Base-by-base conservation (phyloP, 495 filamentous ascomycete genomes). In the Aspergillus bridgeri region DNA sequence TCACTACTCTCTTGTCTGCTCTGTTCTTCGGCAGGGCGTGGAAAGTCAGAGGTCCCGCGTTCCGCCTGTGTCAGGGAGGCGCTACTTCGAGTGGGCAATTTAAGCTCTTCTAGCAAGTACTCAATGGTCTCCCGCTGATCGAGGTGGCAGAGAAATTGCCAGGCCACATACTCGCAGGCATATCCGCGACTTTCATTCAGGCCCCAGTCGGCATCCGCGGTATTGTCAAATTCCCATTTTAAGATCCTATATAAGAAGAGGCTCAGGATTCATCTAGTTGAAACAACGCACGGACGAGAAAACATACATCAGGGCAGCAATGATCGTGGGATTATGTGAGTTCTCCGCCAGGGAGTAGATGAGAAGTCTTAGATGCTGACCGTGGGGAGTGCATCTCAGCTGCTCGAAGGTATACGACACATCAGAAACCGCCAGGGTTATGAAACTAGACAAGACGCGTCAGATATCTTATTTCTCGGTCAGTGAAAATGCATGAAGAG, bases 141-240 rank as follows among this genome's bases (percentile, higher is more conserved):
- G 21, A 96, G 72, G 65, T 86, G 86, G 33, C 85, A 86, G 45
- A 96, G 77, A 60, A 94, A 92, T 47, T 92, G 83, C 88, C 92
- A 96, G 24, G 93, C 93, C 18, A 95, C 88, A 60, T 93, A 89
- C 72, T 98, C 92, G 69, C 92, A 96, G 22, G 90, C 92, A 69
- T 85, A 81, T 4, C 90, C 90, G 60, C 93, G 81, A 51, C 88
- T 87, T 54, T 90, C 83, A 63, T 87, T 86, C 29, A 93, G 64
- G 1, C 86, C 87, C 61, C 83, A 84, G 60, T 89, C 86, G 61
- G 92, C 88, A 58, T 72, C 74, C 42, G 80, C 72, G 17, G 76
- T 64, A 53, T 79, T 82, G 17, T 69, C 70, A 65, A 89, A 91
- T 60, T 92, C 86, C 80, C 85, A 90, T 74, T 89, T 91, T n/a